phyloP scores from a whole-genome alignment of 2,329 filamentous ascomycete species.

The Pyricularia grisea region DNA sequence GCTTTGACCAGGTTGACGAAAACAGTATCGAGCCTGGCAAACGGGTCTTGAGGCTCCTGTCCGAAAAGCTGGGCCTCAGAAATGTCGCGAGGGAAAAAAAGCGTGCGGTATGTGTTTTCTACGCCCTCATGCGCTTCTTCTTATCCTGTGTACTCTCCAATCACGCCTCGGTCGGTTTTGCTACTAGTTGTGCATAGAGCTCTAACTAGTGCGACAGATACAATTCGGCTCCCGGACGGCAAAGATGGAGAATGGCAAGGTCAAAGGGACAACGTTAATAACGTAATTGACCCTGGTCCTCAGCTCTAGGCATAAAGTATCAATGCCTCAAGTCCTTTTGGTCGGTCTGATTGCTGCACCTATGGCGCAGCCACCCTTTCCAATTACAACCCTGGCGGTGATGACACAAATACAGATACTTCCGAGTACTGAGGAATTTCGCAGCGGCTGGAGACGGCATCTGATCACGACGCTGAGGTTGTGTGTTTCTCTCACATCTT shows the following conservation, averaged over 20 bases:
- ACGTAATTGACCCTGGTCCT: constrained; percentile 21
- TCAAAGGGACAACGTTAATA: constrained; percentile 59
- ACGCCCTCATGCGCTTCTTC: background rate
- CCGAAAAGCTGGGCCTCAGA: constrained; percentile 62
- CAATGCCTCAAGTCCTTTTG: background rate
- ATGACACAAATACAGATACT: constrained; percentile 66
- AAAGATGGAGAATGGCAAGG: constrained; percentile 65
- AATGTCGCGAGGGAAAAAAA: constrained; percentile 81
- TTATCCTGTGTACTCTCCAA: background rate
- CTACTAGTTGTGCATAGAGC: background rate
- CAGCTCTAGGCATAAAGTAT: background rate
- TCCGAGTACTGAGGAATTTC: constrained; percentile 43
- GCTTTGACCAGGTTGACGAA: constrained; percentile 23
- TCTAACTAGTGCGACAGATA: constrained; percentile 37
- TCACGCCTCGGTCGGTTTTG: background rate
- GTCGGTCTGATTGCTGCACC: background rate
- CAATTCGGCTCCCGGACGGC: constrained; percentile 77
- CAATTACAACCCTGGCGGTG: constrained; percentile 35
- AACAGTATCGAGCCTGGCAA: constrained; percentile 65
- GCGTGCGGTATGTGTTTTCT: constrained; percentile 54
- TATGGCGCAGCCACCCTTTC: background rate
- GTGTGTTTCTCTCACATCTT: constrained; percentile 35
- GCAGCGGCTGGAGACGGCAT: constrained; percentile 7
- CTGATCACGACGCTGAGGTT: constrained; percentile 13
- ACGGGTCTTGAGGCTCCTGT: constrained; percentile 67